These are phyloP conservation scores for Rhytidhysteron rufulum DNA, from an alignment of 2,329 filamentous ascomycete species.

Conservation along the genomic window DNA sequence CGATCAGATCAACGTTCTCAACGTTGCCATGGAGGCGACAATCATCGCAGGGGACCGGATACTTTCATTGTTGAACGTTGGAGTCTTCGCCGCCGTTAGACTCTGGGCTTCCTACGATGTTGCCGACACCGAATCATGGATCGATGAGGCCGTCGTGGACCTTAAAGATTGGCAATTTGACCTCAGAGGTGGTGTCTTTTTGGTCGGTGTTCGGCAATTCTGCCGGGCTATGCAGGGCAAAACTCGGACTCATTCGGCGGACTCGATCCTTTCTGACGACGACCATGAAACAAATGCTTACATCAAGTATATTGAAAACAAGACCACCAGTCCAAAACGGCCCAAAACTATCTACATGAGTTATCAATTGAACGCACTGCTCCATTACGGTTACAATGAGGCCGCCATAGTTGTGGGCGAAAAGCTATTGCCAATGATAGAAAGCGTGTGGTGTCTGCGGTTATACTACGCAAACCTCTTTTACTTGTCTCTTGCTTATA, in stretches of 20 bases:
- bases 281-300: slow-evolving; percentile 58
- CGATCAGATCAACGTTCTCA: slow-evolving; percentile 57
- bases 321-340: slow-evolving; percentile 56
- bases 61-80: slow-evolving; percentile 68
- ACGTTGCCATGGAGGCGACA: slow-evolving; percentile 63
- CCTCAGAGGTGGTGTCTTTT: slow-evolving; percentile 65
- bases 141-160: slow-evolving; percentile 69
- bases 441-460: slow-evolving; percentile 43
- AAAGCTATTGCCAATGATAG: slow-evolving; percentile 36
- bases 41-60: slow-evolving; percentile 66
- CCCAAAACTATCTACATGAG: slow-evolving; percentile 67
- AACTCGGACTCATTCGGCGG: slow-evolving; percentile 51
- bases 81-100: slow-evolving; percentile 62
- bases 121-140: slow-evolving; percentile 66
- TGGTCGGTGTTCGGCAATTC: slow-evolving; percentile 64
- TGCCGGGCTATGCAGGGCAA: slow-evolving; percentile 72
- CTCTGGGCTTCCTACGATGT: slow-evolving; percentile 68
- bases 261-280: slow-evolving; percentile 63
- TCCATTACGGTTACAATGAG: slow-evolving; percentile 40
- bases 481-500: slow-evolving; percentile 40
- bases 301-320: slow-evolving; percentile 49
- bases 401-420: slow-evolving; percentile 43
- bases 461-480: slow-evolving; percentile 41
- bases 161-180: slow-evolving; percentile 69
- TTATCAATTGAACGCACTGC: slow-evolving; percentile 40